phyloP scores from a whole-genome alignment of 225 moss, liverwort and hornwort species.

The Pseudisothecium myosuroides region DNA sequence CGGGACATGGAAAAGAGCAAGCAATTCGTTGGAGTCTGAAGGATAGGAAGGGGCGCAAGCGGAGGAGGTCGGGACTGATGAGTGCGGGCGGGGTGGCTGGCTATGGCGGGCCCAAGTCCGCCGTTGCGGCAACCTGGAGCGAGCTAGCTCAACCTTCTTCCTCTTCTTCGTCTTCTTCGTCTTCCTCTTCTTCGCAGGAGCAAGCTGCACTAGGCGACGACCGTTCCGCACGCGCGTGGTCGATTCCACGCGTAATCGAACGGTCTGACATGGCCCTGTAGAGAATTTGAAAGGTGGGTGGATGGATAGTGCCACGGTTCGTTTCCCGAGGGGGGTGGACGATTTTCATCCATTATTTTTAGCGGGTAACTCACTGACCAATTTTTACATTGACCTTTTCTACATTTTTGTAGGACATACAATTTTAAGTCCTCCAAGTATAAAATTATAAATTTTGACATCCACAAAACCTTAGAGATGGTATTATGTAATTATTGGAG shows the following conservation, averaged over 20 bases:
- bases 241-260: background rate
- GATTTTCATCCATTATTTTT: background rate
- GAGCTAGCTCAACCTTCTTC: background rate
- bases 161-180: background rate
- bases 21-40: background rate
- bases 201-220: background rate
- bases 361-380: too few species aligned
- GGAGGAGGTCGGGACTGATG: background rate
- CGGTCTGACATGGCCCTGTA: background rate
- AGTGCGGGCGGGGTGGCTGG: background rate
- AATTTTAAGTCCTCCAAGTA: background rate
- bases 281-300: background rate
- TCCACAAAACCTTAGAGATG: background rate
- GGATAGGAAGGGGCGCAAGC: background rate
- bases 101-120: constrained; percentile 15
- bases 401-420: too few species aligned
- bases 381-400: too few species aligned
- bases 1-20: background rate
- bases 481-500: background rate
- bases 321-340: background rate
- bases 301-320: background rate
- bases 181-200: background rate
- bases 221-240: background rate
- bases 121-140: background rate
- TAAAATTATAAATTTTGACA: background rate